Evolutionary conservation across 2,329 filamentous ascomycete genomes (phyloP).

Genomic region (Botrytis deweyae): DNA sequence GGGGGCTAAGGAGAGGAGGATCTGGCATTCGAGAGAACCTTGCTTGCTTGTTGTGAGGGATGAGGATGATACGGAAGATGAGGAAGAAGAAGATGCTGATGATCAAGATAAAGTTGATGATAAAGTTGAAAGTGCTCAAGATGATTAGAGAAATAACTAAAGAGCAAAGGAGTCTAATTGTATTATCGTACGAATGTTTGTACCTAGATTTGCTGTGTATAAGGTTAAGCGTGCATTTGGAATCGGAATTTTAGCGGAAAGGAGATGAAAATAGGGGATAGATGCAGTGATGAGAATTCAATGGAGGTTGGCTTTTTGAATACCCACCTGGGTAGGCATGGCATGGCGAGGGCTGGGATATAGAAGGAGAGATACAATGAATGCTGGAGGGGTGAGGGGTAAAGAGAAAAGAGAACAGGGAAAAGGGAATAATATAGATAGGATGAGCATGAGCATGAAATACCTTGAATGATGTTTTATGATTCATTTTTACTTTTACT

Average conservation of each 20-base stretch:
- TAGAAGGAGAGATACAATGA: background rate
- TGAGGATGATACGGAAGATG: constrained; percentile 32
- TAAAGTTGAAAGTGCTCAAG: background rate
- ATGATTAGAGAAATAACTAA: background rate
- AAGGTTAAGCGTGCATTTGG: background rate
- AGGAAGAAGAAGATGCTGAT: background rate
- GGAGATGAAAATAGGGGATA: background rate
- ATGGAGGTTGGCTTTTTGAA: background rate
- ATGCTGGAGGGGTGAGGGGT: background rate
- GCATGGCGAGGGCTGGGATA: background rate
- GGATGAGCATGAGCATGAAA: background rate
- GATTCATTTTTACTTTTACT: background rate
- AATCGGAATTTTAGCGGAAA: background rate
- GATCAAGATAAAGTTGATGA: background rate
- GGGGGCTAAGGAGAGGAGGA: constrained; percentile 58
- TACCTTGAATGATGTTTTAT: constrained; percentile 2
- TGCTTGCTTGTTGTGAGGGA: constrained; percentile 57
- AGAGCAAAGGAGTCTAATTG: background rate
- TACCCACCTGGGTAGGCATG: background rate
- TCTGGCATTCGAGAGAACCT: constrained; percentile 63
- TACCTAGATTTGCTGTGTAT: constrained; percentile 10
- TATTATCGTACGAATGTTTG: background rate
- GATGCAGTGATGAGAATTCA: too few relatives aligned
- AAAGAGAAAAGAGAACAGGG: background rate
- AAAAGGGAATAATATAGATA: background rate